A percentile compares a stretch with the other conserved stretches of the same genome.
Conservation (phyloP, 2,329 filamentous ascomycete genomes). For the Corniculantispora saksenae region DNA sequence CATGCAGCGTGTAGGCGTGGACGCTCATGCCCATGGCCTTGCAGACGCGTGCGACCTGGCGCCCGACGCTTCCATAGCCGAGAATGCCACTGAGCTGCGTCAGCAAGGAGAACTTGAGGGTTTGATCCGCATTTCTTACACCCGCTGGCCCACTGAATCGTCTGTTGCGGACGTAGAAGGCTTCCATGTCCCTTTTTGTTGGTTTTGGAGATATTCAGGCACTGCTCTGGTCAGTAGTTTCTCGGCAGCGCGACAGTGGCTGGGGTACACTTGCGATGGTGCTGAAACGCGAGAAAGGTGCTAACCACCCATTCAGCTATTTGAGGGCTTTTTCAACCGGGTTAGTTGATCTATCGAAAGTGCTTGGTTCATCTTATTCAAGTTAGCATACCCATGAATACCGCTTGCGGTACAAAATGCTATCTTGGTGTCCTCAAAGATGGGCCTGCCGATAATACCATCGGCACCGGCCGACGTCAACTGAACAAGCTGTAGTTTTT, state of each 20-base stretch:
- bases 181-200: conserved; percentile 47
- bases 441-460: conserved; percentile 44
- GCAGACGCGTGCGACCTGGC: conserved; percentile 57
- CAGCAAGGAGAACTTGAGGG: neutral
- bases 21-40: conserved; percentile 70
- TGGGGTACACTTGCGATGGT: conserved; percentile 39
- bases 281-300: conserved; percentile 52
- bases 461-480: conserved; percentile 57
- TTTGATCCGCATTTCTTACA: conserved; percentile 39
- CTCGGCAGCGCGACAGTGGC: conserved; percentile 2
- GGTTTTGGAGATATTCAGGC: conserved; percentile 45
- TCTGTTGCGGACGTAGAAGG: conserved; percentile 33
- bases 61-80: conserved; percentile 56
- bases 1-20: conserved; percentile 72
- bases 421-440: conserved; percentile 53
- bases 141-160: conserved; percentile 49
- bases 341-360: neutral
- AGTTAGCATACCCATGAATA: conserved; percentile 51
- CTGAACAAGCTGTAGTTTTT: conserved; percentile 54
- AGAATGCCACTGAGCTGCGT: conserved; percentile 46
- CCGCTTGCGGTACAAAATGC: conserved; percentile 58
- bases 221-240: conserved; percentile 34
- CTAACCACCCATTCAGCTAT: conserved; percentile 59
- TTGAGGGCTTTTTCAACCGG: conserved; percentile 44
- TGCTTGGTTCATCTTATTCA: neutral